Evolutionary conservation across 129 eudicot genomes (phyloP), one percentile per base, ranked within the genome.

Genomic region (Solidago caesia): DNA sequence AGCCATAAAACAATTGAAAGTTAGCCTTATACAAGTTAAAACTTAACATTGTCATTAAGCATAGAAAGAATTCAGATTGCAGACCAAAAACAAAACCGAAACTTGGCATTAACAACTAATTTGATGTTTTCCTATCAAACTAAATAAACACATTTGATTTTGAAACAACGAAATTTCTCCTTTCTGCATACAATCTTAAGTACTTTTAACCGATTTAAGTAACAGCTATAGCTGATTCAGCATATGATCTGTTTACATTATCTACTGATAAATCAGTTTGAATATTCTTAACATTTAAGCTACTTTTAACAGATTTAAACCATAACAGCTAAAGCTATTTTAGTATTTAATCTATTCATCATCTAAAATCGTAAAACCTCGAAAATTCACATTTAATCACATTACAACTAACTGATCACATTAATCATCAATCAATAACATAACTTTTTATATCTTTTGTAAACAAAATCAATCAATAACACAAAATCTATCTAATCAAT

Each of bases 141-240:
- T 6, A 44, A 27, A 69, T 9, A 63, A 64, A 10, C 25, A 1
- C 53, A 48, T 56, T 70, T 64, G 21, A 26, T 39, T 48, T 48
- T 7, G 2, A 59, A 77, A 46, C 70, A 47, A 68, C 13, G 42
- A 5, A 59, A 44, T 46, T 45, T 27, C 42, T 70, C 21, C 64
- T 5, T 46, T 69, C 56, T 4, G 41, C 55, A 48, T 77, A 70
- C 26, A 59, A 33, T 16, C 60, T 47, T 6, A 33, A 47, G 25
- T 27, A 16, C 42, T 53, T 71, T 51, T 53, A 15, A 61, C 43
- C 25, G 46, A 69, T 69, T 58, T 61, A 51, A 51, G 56, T 59
- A 49, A 49, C 25, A 12, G 7, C 70, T 63, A 29, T 56, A 63
- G 27, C 72, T 64, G 57, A 71, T 15, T 78, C 66, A n/a, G 71